Evolutionary conservation across 2,329 filamentous ascomycete species (phyloP).

Genomic region (Zasmidium cellare): DNA sequence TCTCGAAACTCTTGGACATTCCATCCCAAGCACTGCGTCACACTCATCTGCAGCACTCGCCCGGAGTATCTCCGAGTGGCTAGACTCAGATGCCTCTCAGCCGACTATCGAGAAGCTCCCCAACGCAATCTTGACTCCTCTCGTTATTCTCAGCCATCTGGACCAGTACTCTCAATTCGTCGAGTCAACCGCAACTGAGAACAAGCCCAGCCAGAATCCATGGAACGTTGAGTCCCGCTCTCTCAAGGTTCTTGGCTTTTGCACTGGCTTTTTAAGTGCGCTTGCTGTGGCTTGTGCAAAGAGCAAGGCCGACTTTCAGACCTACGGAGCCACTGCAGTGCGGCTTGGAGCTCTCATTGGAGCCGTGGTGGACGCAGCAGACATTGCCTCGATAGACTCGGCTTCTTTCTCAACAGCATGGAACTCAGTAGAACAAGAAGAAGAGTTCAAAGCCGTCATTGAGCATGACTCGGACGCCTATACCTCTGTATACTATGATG

Average conservation of each 20-base stretch:
- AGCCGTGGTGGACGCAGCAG: slow-evolving; percentile 59
- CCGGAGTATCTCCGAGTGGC: not conserved
- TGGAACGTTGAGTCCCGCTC: no score
- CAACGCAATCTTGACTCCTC: not conserved
- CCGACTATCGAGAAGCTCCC: not conserved
- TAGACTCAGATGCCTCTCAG: not conserved
- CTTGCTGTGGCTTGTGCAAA: slow-evolving; percentile 46
- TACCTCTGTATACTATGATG: not conserved
- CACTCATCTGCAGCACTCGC: not conserved
- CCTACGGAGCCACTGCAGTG: slow-evolving; percentile 56
- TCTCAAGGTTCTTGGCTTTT: slow-evolving; percentile 14
- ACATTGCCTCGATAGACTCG: not conserved
- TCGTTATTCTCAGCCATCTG: not conserved
- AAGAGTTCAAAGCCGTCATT: not conserved
- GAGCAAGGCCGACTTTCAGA: slow-evolving; percentile 59
- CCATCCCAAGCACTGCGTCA: not conserved
- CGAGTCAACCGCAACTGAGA: not conserved
- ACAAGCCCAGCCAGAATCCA: not conserved
- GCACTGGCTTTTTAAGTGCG: slow-evolving; percentile 11
- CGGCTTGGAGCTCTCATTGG: slow-evolving; percentile 76
- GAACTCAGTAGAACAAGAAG: slow-evolving; percentile 1
- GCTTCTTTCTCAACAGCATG: not conserved
- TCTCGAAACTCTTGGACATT: not conserved
- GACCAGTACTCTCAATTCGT: not conserved
- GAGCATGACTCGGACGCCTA: not conserved